Percentiles rank a stretch among this genome's conserved stretches.
phyloP scores from a whole-genome alignment of 2,329 filamentous ascomycete species.

The Atkinsonella texensis region DNA sequence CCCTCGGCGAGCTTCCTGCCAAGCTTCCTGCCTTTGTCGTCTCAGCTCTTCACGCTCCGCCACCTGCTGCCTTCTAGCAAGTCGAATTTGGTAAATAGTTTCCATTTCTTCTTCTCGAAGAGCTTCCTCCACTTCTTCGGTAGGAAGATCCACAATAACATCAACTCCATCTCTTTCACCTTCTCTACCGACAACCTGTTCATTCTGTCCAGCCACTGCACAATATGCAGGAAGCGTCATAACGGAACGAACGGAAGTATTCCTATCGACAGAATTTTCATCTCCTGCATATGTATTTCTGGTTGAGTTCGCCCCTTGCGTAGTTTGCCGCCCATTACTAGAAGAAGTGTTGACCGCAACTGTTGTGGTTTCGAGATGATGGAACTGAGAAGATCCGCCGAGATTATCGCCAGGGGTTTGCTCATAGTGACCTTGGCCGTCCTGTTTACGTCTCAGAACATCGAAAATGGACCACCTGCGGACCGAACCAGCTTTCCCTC shows the following conservation, averaged over 20 bases:
- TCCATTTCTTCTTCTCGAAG: constrained; percentile 88
- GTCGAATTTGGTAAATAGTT: constrained; percentile 75
- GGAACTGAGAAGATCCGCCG: constrained; percentile 11
- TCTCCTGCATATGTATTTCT: constrained; percentile 17
- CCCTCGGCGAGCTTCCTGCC: too few species aligned
- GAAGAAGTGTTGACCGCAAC: constrained; percentile 5
- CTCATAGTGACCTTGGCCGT: constrained; percentile 16
- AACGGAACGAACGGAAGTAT: constrained; percentile 81
- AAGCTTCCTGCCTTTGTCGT: constrained; percentile 56
- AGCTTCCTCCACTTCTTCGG: constrained; percentile 63
- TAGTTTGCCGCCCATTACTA: constrained; percentile 2
- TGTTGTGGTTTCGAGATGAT: constrained; percentile 14
- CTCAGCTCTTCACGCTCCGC: constrained; percentile 69
- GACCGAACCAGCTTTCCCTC: not conserved
- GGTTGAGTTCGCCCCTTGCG: constrained; percentile 4
- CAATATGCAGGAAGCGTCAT: constrained; percentile 88
- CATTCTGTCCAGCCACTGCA: constrained; percentile 56
- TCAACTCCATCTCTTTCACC: constrained; percentile 90
- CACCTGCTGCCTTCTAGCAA: constrained; percentile 62
- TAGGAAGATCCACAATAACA: constrained; percentile 75
- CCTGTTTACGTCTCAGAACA: constrained; percentile 9
- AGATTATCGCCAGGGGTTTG: constrained; percentile 19
- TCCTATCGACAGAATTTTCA: constrained; percentile 51
- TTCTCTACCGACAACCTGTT: constrained; percentile 75
- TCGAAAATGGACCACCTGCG: not conserved